Evolutionary conservation across 2,329 filamentous ascomycete genomes (phyloP).

Genomic region (Balansia obtecta): DNA sequence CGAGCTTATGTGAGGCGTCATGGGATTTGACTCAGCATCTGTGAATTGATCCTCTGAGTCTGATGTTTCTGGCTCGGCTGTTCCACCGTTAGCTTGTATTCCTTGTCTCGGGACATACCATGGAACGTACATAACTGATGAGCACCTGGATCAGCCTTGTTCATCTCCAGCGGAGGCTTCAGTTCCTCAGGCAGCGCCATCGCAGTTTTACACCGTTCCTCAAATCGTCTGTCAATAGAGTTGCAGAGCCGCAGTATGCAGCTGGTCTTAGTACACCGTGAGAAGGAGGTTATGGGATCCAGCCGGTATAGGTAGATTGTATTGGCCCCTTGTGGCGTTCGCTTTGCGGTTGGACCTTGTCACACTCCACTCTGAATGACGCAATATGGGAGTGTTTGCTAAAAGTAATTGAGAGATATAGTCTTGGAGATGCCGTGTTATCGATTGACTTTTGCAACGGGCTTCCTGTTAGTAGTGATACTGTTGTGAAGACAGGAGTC

Average conservation of each 20-base stretch:
- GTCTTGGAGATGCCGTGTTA: background rate
- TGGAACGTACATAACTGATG: conserved; percentile 40
- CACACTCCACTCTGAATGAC: background rate
- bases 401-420: too few species aligned
- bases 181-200: conserved; percentile 21
- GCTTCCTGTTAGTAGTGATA: background rate
- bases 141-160: conserved; percentile 41
- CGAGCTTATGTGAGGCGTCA: conserved; percentile 30
- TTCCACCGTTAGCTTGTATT: conserved; percentile 13
- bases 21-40: conserved; percentile 45
- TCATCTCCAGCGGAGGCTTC: conserved; percentile 19
- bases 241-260: too few species aligned
- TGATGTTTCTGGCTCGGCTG: conserved; percentile 33
- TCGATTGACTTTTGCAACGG: background rate
- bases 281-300: background rate
- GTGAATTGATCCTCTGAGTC: conserved; percentile 61
- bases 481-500: background rate
- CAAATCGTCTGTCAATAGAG: background rate
- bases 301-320: background rate
- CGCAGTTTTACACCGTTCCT: background rate
- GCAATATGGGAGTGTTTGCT: background rate
- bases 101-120: background rate
- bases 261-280: background rate
- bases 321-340: background rate
- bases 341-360: background rate